phyloP scores from a whole-genome alignment of 257 asterid genomes.

The Penstemon newberryi region DNA sequence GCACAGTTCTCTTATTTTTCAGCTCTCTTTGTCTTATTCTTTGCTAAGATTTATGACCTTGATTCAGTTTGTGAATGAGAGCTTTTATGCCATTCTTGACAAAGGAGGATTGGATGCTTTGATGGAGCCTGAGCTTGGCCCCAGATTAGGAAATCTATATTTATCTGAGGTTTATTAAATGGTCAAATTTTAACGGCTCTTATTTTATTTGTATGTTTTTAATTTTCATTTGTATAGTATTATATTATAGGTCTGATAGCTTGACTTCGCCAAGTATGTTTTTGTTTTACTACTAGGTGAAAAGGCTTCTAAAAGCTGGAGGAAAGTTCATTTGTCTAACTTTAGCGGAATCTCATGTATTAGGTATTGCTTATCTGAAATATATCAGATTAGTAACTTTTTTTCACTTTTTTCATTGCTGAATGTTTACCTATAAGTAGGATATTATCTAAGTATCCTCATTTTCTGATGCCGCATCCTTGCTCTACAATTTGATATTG shows the following conservation, averaged over 20 bases:
- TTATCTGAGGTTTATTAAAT: conserved; percentile 68
- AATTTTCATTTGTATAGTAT: background rate
- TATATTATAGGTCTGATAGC: conserved; percentile 12
- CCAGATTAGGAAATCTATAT: conserved; percentile 68
- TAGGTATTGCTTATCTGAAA: conserved; percentile 57
- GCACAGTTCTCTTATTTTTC: conserved; percentile 9
- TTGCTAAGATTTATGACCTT: conserved; percentile 27
- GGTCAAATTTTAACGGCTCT: conserved; percentile 13
- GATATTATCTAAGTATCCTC: background rate
- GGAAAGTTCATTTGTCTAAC: conserved; percentile 93
- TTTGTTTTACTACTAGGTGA: conserved; percentile 56
- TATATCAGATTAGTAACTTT: conserved; percentile 1
- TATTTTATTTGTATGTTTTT: conserved; percentile 4
- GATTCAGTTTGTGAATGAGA: conserved; percentile 62
- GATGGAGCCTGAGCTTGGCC: conserved; percentile 92
- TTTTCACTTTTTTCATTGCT: background rate
- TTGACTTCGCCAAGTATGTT: conserved; percentile 23
- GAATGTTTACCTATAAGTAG: background rate
- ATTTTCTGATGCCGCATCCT: conserved; percentile 8
- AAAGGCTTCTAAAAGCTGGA: conserved; percentile 65
- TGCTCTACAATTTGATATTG: conserved; percentile 14
- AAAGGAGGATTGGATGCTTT: conserved; percentile 99
- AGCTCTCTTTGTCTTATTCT: conserved; percentile 11
- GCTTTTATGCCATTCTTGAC: conserved; percentile 72
- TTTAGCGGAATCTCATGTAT: conserved; percentile 80